Evolutionary conservation across 768 basidiomycete genomes (phyloP), one percentile per base, ranked within the genome.

Genomic region (Tylopilus intermedius): DNA sequence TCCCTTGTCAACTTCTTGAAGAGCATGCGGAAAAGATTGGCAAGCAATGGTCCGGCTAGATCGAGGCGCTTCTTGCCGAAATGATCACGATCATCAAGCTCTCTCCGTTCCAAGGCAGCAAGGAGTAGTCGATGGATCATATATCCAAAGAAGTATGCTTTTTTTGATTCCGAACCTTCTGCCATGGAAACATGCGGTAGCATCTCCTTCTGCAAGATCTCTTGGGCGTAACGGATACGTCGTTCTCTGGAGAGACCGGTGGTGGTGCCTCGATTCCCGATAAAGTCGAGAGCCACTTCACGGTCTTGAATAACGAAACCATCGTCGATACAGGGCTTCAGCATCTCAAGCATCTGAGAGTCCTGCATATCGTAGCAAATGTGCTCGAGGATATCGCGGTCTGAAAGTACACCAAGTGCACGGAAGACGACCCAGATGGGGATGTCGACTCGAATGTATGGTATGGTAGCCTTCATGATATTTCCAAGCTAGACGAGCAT

Each of bases 341-440:
- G 72, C 90, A 97, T 93, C 67, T 99, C 96, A 47, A 97, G 79
- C 86, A 98, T 90, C 61, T 94, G 91, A 3, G 86, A 79, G 63
- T 99, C 96, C 67, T 93, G 88, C 80, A 89, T 86, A 70, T 98
- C 95, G 70, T 97, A 99, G 68, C 94, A 97, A 55, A 99, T 98
- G 64, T 98, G 96, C 68, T 94, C 92, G 57, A 99, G 81, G 53
- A 99, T 95, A 66, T 99, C 96, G 54, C 91, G 84, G 69, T 99
- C 96, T 18, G 96, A 94, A 47, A 97, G 92, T 62, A 99, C 92
- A 54, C 95, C 94, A 43, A 99, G 84, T 5, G 90, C 96, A 61
- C 96, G 90, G 76, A 99, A 99, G 63, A 98, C 92, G 53, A 99
- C 92, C 86, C 96, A 96, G 59, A 99, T 92, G 2, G 96, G 96